Evolutionary conservation across 176 grass and related monocot species (phyloP), one percentile per base, ranked within the genome.

Genomic region (Eremochloa ophiuroides): DNA sequence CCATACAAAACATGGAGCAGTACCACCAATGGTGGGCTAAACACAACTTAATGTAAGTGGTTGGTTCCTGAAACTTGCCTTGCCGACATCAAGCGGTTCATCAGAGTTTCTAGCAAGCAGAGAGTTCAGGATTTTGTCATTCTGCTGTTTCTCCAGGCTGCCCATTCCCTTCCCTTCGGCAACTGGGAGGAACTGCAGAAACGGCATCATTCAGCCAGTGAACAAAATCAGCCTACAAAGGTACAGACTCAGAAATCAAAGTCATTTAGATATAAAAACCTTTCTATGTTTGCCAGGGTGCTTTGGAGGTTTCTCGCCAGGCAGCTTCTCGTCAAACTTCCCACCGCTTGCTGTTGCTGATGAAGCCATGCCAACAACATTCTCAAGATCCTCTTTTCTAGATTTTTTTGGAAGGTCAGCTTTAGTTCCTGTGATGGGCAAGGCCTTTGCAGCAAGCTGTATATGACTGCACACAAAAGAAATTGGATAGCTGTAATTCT

Each of bases 281-380:
- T 93, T 91, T 83, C 92, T 88, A 70, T 91, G 85, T 87, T 99
- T 99, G 66, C 96, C 96, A 67, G 75, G 4, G 16, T 99, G 91
- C 85, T 95, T 99, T 26, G 77, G 88, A 76, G 93, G 87, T 76
- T 93, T 93, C 86, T 99, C 96, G 60, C 93, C 96, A 20, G 91
- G 86, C 29, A 99, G 83, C 76, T 99, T 95, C 68, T 93, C 83
- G 35, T 99, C 93, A 39, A 95, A 99, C 73, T 99, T 99, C 7
- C 96, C 96, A 77, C 91, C 93, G 15, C 93, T 99, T 73, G 96
- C 96, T 33, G 96, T 93, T 80, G 96, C 90, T 92, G 96, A 86
- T 7, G 90, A 89, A 86, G 84, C 93, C 86, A 99, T 88, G 40
- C 93, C 93, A 47, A 88, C 93, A 69, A 95, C 96, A 89, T 81